These are phyloP conservation scores for Takashimella tepidaria DNA, from an alignment of 1,284 basidiomycete genomes.

Conservation along the genomic window DNA sequence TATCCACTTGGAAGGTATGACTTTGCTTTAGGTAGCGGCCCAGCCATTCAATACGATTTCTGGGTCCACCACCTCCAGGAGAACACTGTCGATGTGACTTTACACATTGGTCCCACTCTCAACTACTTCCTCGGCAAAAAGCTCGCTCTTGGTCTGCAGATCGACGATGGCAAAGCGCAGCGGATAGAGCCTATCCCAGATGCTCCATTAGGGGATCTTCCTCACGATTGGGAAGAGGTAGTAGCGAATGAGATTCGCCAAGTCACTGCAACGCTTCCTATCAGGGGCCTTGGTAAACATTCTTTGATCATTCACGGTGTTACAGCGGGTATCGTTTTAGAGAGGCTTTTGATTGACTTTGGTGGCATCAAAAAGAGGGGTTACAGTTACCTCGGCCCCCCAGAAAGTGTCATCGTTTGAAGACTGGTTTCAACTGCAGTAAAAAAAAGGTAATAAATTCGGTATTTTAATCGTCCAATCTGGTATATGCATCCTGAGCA, in stretches of 20 bases:
- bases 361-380: slow-evolving; percentile 16
- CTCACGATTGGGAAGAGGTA: slow-evolving; percentile 39
- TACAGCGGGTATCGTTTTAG: slow-evolving; percentile 15
- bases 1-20: slow-evolving; percentile 57
- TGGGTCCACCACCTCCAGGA: slow-evolving; percentile 27
- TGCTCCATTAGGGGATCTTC: slow-evolving; percentile 50
- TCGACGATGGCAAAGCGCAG: slow-evolving; percentile 52
- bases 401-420: slow-evolving; percentile 5
- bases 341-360: slow-evolving; percentile 16
- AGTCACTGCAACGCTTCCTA: slow-evolving; percentile 5
- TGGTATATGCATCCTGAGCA: too few species aligned
- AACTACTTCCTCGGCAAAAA: slow-evolving; percentile 55
- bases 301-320: slow-evolving; percentile 10
- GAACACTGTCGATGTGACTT: slow-evolving; percentile 47
- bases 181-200: slow-evolving; percentile 55
- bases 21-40: slow-evolving; percentile 59
- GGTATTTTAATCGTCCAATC: too few species aligned
- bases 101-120: slow-evolving; percentile 56
- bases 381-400: slow-evolving; percentile 16
- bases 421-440: too few species aligned
- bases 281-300: slow-evolving; percentile 7
- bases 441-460: too few species aligned
- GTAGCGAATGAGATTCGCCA: slow-evolving; percentile 21
- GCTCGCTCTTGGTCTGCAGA: slow-evolving; percentile 55
- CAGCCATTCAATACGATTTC: slow-evolving; percentile 62